Evolutionary conservation across 2,329 filamentous ascomycete genomes (phyloP), one percentile per base, ranked within the genome.

Genomic region (Colletotrichum theobromicola): DNA sequence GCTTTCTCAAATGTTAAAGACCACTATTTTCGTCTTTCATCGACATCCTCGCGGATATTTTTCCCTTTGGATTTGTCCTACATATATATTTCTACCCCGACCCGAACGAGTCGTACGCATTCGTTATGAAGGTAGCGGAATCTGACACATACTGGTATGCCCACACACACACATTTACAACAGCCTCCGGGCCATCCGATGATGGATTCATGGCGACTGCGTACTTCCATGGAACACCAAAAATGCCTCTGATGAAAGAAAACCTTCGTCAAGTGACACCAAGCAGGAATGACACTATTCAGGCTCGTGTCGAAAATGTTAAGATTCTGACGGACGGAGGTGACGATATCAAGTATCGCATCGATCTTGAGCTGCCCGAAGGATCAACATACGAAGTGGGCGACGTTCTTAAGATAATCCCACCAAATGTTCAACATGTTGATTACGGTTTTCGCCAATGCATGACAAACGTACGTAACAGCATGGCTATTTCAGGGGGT

Each of bases 321-420:
- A 13, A 21, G 42, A n/a, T 50, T 50, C n/a, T 50, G n/a, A n/a
- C n/a, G 0, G 24, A 0, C n/a, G 2, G 3, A 7, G n/a, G 12
- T 12, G 0, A 0, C 10, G 3, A 21, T n/a, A 4, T 0, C n/a
- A 50, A 1, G 0, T 50, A 4, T 50, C 42, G 10, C 6, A 50
- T 50, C 24, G 42, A 50, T 50, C 10, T 50, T 50, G 42, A 50
- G 42, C n/a, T 50, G 42, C 42, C 42, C 42, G 2, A 50, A 21
- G 42, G 42, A 50, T 50, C 42, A 7, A 50, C 42, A 7, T 50
- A 50, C n/a, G 42, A 50, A 7, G 13, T 13, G 6, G n/a, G 42
- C 42, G n/a, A 50, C 3, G 6, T 50, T 50, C 4, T 50, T n/a
- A 50, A 21, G n/a, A 50, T 50, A 50, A 7, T 13, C 42, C 42